Percentiles rank a stretch among this genome's conserved stretches.
These are phyloP conservation scores for Orychophragmus violaceus DNA, from an alignment of 345 rosid genomes.

Conservation along the genomic window DNA sequence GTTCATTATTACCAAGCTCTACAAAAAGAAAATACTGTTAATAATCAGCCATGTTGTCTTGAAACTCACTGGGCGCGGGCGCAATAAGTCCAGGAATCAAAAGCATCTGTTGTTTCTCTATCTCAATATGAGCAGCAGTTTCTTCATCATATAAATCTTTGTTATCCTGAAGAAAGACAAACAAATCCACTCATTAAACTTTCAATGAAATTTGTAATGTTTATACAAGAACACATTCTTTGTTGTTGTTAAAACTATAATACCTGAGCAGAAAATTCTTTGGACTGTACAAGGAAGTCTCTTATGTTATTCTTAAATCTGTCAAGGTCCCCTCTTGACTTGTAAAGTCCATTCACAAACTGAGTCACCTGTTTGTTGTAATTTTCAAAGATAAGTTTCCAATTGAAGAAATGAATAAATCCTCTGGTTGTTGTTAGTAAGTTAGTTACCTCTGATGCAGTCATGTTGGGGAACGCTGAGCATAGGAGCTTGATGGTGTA, in stretches of 20 bases:
- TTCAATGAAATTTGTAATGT: not conserved
- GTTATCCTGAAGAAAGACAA: slow-evolving; percentile 45
- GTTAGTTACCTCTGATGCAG: slow-evolving; percentile 60
- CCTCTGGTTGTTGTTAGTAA: not conserved
- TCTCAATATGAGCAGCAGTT: slow-evolving; percentile 62
- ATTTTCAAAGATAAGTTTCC: not conserved
- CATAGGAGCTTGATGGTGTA: slow-evolving; percentile 84
- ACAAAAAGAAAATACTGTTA: not conserved
- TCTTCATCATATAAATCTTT: slow-evolving; percentile 75
- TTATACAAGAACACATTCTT: not conserved
- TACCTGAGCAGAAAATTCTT: slow-evolving; percentile 84
- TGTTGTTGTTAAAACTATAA: not conserved
- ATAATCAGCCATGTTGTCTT: slow-evolving; percentile 64
- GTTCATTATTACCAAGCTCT: too few species aligned
- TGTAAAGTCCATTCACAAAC: slow-evolving; percentile 75
- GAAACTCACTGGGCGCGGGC: slow-evolving; percentile 68
- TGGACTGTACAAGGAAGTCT: slow-evolving; percentile 86
- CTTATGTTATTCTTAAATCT: slow-evolving; percentile 75
- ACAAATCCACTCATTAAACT: not conserved
- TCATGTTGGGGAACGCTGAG: slow-evolving; percentile 95
- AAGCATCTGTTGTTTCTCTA: slow-evolving; percentile 62
- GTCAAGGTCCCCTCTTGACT: slow-evolving; percentile 56
- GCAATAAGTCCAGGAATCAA: slow-evolving; percentile 72
- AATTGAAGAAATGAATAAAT: not conserved
- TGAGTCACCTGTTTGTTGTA: slow-evolving; percentile 58